Base-by-base conservation (phyloP, 441 rosid species). In the Pelargonium fulgidum region DNA sequence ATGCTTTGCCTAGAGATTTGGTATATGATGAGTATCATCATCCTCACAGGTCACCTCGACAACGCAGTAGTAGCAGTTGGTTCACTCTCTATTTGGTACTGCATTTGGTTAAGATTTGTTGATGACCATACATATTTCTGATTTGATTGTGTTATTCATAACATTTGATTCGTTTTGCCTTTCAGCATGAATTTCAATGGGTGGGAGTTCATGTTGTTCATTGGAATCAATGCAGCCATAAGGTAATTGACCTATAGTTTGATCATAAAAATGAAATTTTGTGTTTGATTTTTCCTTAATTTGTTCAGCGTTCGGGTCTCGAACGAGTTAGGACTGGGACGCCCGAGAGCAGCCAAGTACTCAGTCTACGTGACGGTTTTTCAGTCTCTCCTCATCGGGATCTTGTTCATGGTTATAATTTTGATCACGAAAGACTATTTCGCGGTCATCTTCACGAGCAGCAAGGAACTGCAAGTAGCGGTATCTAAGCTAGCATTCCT, bases 1-100 rank as follows among this genome's bases (percentile, higher is more conserved):
- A 93, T 93, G 96, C 87, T 89, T 29, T 90, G 96, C 76, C 76
- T 93, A 22, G 97, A 93, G 74, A 1, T 89, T 48, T 89, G 97
- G 97, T 90, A 90, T 54, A 81, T 89, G 87, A 87, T 84, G 94
- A 87, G 89, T 45, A 76, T 90, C 63, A 79, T 79, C 52, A 72
- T 89, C 20, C 86, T 90, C 48, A 84, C 91, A 8, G 93, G 94
- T 8, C 92, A 76, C 45, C 94, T 93, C 62, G 72, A 79, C 50
- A 83, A 88, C 61, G 91, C 94, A 0, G 86, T 87, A 5, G 67
- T 84, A 22, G 89, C 91, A 0, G 92, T 93, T 68, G 94, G 80
- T 45, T 82, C 98, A 36, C 89, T 90, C 64, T 86, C 97, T 3
- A 85, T 90, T 26, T 93, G 97, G 97, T n/a, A n/a, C n/a, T n/a